phyloP scores from a whole-genome alignment of 495 filamentous ascomycete species.

The Aspergillus conjunctus region DNA sequence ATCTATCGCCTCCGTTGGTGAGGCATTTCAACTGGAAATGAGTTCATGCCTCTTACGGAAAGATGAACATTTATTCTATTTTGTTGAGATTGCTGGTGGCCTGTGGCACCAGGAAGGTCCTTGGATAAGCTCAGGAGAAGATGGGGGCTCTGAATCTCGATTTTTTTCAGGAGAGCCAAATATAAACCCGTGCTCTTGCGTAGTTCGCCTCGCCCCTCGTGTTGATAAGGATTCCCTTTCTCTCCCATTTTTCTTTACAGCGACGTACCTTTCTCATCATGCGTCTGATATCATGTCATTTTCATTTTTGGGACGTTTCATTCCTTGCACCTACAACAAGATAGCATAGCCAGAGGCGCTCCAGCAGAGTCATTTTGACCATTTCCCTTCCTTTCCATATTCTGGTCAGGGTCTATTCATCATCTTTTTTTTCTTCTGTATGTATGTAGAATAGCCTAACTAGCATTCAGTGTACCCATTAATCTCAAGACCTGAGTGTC shows the following conservation, averaged over 20 bases:
- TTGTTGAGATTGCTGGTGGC: constrained; percentile 9
- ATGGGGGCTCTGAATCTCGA: neutral
- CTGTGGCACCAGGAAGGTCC: constrained; percentile 10
- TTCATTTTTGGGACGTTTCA: neutral
- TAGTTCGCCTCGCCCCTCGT: no score
- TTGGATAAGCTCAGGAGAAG: constrained; percentile 15
- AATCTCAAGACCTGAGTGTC: constrained; percentile 38
- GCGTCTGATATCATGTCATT: neutral
- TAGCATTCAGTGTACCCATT: constrained; percentile 34
- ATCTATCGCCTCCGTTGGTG: constrained; percentile 14
- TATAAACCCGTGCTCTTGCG: no score
- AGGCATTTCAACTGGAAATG: constrained; percentile 27
- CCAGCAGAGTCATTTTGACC: constrained; percentile 16
- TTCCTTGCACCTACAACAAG: constrained; percentile 2
- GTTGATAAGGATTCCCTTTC: no score
- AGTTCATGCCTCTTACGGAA: constrained; percentile 27
- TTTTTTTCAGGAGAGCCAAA: no score
- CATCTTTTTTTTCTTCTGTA: constrained; percentile 26
- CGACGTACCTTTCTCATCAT: neutral
- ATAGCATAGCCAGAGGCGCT: constrained; percentile 16
- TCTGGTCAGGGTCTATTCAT: constrained; percentile 9
- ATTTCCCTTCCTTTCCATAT: constrained; percentile 12
- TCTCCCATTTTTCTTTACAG: neutral
- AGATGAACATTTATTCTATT: constrained; percentile 24
- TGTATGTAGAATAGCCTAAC: constrained; percentile 34